Base-by-base conservation (phyloP, 768 basidiomycete species). In the Kwoniella heveanensis region DNA sequence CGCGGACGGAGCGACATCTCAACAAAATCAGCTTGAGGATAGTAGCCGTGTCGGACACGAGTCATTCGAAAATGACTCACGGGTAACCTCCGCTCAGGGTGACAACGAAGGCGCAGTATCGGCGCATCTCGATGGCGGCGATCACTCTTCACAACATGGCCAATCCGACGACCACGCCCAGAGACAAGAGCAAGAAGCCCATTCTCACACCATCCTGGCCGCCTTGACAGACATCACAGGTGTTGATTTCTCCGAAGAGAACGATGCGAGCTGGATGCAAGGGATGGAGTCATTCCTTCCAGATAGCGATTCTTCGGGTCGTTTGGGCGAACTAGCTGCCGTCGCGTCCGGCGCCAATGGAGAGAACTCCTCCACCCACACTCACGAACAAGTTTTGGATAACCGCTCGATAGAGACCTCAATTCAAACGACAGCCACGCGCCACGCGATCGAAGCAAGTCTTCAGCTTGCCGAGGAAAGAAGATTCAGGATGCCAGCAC, bases 301-400 rank as follows among this genome's bases (percentile, higher is more conserved):
- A 36, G 68, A 74, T 26, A 60, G 68, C 17, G 73, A 72, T 21
- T 26, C 62, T 2, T 62, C 53, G 19, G 71, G 74, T n/a, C 54
- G 74, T n/a, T 47, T 76, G 22, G 74, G 67, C 2, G 74, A 76
- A 29, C 49, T 76, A 24, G 74, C 74, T 19, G 71, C 68, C 1
- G 71, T 73, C 3, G 74, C 74, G 48, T 44, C 39, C 4, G 39
- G 39, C 19, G 52, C 74, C 21, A 46, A 24, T 27, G 73, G 65
- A 19, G 54, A 36, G 46, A 53, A 53, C 17, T 32, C 56, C 12
- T 21, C 15, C 30, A 61, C 22, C 30, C 29, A 19, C 4, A 17
- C 4, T 2, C 36, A 37, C 9, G 36, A 30, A 15, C 32, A 44
- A 47, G 8, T 22, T 10, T 8, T 17, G 8, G 39, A 17, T 10